These are phyloP conservation scores for Thelonectria blattea DNA, from an alignment of 2,329 filamentous ascomycete species.

Conservation along the genomic window DNA sequence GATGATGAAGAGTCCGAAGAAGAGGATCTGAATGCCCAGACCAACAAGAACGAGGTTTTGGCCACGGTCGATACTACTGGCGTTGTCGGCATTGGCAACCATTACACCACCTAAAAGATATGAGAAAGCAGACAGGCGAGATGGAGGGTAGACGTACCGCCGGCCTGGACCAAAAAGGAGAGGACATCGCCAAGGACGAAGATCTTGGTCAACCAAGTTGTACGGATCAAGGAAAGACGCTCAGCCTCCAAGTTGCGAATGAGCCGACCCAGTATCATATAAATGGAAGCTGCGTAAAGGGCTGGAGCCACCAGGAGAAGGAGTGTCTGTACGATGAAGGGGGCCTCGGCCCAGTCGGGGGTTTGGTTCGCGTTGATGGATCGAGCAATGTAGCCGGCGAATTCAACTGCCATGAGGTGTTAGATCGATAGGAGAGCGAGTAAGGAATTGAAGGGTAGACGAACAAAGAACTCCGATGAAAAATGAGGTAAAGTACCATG, in stretches of 20 bases:
- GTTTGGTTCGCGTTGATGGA: slow-evolving; percentile 42
- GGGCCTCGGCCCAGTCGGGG: slow-evolving; percentile 37
- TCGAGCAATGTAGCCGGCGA: slow-evolving; percentile 48
- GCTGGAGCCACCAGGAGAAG: slow-evolving; percentile 54
- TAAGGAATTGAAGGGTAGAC: background rate
- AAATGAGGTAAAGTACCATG: slow-evolving; percentile 14
- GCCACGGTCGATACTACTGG: slow-evolving; percentile 42
- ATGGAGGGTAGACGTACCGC: slow-evolving; percentile 7
- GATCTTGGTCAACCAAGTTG: slow-evolving; percentile 55
- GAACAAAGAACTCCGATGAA: slow-evolving; percentile 9
- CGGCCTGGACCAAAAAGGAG: slow-evolving; percentile 57
- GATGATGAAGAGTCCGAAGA: slow-evolving; percentile 48
- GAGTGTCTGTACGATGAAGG: slow-evolving; percentile 51
- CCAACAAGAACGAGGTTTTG: slow-evolving; percentile 61
- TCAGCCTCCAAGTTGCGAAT: slow-evolving; percentile 47
- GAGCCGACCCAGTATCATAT: slow-evolving; percentile 57
- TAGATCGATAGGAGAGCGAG: background rate
- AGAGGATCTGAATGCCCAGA: slow-evolving; percentile 61
- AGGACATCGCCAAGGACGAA: slow-evolving; percentile 62
- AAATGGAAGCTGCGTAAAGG: slow-evolving; percentile 56
- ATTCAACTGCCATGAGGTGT: slow-evolving; percentile 36
- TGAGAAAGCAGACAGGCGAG: background rate
- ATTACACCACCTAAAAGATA: slow-evolving; percentile 43
- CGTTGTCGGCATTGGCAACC: slow-evolving; percentile 33
- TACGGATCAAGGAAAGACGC: slow-evolving; percentile 41